These are phyloP conservation scores for Jaapia argillacea DNA, from an alignment of 768 basidiomycete genomes.

Conservation along the genomic window DNA sequence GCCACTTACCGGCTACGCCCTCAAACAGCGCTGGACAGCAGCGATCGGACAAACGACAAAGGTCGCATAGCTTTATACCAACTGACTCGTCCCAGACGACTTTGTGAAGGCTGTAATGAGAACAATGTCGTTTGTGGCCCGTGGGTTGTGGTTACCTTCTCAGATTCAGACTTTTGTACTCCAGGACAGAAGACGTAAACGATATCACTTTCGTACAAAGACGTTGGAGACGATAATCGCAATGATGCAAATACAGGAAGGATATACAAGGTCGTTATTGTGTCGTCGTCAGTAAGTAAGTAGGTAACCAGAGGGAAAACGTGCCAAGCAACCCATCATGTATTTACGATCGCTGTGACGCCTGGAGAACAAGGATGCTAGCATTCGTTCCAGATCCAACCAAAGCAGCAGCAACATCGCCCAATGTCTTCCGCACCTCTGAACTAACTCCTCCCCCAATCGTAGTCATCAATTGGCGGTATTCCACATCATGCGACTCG, in stretches of 20 bases:
- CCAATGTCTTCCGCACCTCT: constrained; percentile 61
- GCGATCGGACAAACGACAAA: no score
- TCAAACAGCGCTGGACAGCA: no score
- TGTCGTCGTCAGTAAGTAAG: neutral
- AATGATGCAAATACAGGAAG: neutral
- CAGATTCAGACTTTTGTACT: neutral
- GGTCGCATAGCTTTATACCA: no score
- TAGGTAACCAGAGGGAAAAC: neutral
- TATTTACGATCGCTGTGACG: constrained; percentile 12
- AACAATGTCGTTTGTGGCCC: no score
- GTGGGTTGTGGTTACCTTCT: no score
- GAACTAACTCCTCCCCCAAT: constrained; percentile 33
- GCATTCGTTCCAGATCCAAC: constrained; percentile 41
- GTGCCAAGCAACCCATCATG: neutral
- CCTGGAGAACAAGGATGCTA: constrained; percentile 49
- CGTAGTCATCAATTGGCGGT: constrained; percentile 36
- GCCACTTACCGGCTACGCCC: no score
- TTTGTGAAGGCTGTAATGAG: no score
- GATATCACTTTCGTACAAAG: neutral
- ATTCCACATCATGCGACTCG: constrained; percentile 49
- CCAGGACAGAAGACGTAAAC: neutral
- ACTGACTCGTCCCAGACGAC: no score
- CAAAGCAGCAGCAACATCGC: constrained; percentile 65
- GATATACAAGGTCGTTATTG: no score
- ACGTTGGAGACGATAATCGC: neutral